Conservation (phyloP, 2,329 filamentous ascomycete species). For the Calonectria montana region DNA sequence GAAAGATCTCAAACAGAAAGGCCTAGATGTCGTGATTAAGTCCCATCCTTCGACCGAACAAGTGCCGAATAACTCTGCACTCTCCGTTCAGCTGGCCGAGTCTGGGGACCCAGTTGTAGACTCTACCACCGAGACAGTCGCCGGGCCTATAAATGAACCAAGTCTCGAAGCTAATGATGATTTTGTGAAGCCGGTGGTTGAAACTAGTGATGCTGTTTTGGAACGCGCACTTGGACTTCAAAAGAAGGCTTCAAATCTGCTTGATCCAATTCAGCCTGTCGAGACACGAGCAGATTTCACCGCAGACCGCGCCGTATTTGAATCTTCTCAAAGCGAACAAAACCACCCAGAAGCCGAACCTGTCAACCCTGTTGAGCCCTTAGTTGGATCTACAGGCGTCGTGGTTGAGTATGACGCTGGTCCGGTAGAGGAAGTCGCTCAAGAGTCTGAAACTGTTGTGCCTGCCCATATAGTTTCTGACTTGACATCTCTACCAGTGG, state of each 20-base stretch:
- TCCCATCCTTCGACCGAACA: constrained; percentile 16
- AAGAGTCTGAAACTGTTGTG: not conserved
- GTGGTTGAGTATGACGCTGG: too few species aligned
- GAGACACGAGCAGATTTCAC: not conserved
- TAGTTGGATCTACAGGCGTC: too few species aligned
- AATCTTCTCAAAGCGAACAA: not conserved
- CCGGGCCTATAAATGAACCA: not conserved
- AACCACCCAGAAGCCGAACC: too few species aligned
- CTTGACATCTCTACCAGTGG: too few species aligned
- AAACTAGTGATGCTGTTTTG: not conserved
- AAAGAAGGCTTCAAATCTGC: not conserved
- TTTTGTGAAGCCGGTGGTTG: not conserved
- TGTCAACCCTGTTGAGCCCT: too few species aligned
- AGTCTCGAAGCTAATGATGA: not conserved
- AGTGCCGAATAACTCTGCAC: not conserved
- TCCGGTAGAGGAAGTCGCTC: not conserved
- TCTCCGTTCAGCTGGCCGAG: not conserved
- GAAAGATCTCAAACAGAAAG: constrained; percentile 39
- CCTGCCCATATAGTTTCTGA: not conserved
- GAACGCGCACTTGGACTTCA: not conserved
- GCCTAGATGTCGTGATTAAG: constrained; percentile 32
- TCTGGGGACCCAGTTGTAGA: not conserved
- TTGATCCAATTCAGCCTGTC: not conserved
- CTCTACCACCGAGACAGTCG: not conserved
- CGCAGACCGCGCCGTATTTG: not conserved